phyloP scores from a whole-genome alignment of 176 grass and related monocot genomes.

The Eragrostis nindensis region DNA sequence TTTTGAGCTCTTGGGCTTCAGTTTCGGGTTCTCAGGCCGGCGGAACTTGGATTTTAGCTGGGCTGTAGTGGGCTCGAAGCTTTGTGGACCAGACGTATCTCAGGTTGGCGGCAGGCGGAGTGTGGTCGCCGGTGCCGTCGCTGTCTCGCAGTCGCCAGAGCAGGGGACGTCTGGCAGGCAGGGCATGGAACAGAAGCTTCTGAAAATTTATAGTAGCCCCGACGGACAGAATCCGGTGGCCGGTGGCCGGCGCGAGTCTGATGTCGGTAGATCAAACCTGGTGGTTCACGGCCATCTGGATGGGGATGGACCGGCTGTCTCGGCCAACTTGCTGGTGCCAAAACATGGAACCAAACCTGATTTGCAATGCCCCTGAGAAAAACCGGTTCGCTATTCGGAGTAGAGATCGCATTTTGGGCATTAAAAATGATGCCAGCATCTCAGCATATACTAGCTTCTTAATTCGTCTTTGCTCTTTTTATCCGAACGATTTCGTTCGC shows the following conservation, averaged over 20 bases:
- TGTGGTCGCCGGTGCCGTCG: neutral
- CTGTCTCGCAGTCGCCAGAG: too few relatives aligned
- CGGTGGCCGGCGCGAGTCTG: neutral
- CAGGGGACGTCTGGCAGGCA: too few relatives aligned
- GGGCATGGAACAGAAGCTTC: neutral
- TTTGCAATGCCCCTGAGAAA: neutral
- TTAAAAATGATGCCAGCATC: too few relatives aligned
- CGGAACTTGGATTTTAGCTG: neutral
- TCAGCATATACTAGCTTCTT: too few relatives aligned
- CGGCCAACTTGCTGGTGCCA: neutral
- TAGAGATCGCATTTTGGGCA: neutral
- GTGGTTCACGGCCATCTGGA: neutral
- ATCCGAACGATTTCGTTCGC: too few relatives aligned
- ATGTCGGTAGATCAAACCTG: conserved; percentile 8
- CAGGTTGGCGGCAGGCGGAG: neutral
- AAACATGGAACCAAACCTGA: neutral
- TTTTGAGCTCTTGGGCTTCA: neutral
- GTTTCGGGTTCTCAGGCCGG: neutral
- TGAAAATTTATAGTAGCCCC: neutral
- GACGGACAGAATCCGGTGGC: neutral
- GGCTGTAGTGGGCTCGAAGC: neutral
- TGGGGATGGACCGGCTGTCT: neutral
- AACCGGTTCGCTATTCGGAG: neutral
- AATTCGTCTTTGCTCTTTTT: too few relatives aligned
- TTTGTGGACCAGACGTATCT: neutral